A percentile compares a stretch with the other conserved stretches of the same genome.
Evolutionary conservation across 2,329 filamentous ascomycete species (phyloP).

Genomic region (Fusarium zealandicum): DNA sequence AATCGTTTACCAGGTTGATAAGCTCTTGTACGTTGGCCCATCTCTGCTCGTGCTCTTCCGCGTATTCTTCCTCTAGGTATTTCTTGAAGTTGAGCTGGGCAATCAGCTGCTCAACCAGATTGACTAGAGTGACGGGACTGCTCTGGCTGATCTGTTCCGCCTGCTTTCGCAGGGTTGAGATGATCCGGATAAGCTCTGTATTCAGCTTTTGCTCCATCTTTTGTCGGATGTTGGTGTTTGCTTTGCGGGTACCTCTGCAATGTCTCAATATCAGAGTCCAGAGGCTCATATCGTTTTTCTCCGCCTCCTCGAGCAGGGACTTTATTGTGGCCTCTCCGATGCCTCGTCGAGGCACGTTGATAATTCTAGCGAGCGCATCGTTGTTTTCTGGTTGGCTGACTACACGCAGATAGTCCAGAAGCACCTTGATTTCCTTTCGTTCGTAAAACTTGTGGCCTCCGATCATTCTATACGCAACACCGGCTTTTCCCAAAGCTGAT

Average conservation of each 20-base stretch:
- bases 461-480: slow-evolving; percentile 91
- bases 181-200: slow-evolving; percentile 57
- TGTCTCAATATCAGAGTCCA: slow-evolving; percentile 75
- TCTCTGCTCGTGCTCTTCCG: slow-evolving; percentile 76
- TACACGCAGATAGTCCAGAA: slow-evolving; percentile 88
- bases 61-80: slow-evolving; percentile 75
- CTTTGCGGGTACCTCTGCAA: slow-evolving; percentile 57
- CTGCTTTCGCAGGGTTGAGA: slow-evolving; percentile 44
- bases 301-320: slow-evolving; percentile 77
- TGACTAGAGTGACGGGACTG: slow-evolving; percentile 50
- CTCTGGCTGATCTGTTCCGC: slow-evolving; percentile 39
- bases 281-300: slow-evolving; percentile 70
- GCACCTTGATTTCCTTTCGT: slow-evolving; percentile 82
- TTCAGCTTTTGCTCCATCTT: slow-evolving; percentile 62
- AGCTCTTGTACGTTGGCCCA: slow-evolving; percentile 93
- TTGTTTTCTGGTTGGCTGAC: slow-evolving; percentile 87
- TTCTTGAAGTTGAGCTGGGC: slow-evolving; percentile 74
- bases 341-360: slow-evolving; percentile 83
- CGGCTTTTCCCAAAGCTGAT: slow-evolving; percentile 77
- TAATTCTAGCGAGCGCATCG: slow-evolving; percentile 81
- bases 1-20: slow-evolving; percentile 78
- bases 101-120: slow-evolving; percentile 61
- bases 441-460: slow-evolving; percentile 92
- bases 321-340: slow-evolving; percentile 83
- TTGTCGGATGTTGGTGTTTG: slow-evolving; percentile 58